Percentiles rank a stretch among this genome's conserved stretches.
These are phyloP conservation scores for Aspergillus ellipticus DNA, from an alignment of 495 filamentous ascomycete species.

Conservation along the genomic window DNA sequence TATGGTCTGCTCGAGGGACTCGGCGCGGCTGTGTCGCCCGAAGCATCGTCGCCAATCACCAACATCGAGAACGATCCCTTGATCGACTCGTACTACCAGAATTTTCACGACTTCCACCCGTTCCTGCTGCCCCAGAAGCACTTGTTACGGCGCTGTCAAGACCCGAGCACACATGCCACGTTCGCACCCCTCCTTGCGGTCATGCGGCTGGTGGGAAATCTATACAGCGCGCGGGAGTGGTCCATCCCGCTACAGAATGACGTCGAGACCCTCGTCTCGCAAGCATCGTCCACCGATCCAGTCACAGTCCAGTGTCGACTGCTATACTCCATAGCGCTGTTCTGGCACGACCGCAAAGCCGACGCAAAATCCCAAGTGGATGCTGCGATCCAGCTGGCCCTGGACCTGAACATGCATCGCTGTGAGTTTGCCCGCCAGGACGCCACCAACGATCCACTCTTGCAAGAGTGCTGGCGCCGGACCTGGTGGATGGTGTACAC, in stretches of 20 bases:
- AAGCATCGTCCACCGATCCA: constrained; percentile 42
- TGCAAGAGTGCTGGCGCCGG: constrained; percentile 31
- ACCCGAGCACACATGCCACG: constrained; percentile 17
- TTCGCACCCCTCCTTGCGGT: constrained; percentile 20
- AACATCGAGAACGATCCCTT: constrained; percentile 20
- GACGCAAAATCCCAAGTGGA: constrained; percentile 23
- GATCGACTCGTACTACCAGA: constrained; percentile 28
- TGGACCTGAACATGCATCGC: constrained; percentile 24
- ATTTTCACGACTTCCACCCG: constrained; percentile 29
- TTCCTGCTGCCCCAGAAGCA: constrained; percentile 21
- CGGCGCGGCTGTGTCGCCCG: no score
- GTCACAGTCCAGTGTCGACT: constrained; percentile 27
- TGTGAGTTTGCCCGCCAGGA: constrained; percentile 17
- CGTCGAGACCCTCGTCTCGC: constrained; percentile 45
- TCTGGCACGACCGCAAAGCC: constrained; percentile 27
- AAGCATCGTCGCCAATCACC: not conserved
- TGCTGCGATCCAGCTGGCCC: constrained; percentile 34
- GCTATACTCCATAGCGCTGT: constrained; percentile 31
- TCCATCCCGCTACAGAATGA: constrained; percentile 17
- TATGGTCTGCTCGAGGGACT: no score
- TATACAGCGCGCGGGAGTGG: constrained; percentile 20
- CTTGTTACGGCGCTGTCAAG: constrained; percentile 15
- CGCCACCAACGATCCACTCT: constrained; percentile 19
- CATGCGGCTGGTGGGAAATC: constrained; percentile 25
- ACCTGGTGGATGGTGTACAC: constrained; percentile 38